A percentile compares a stretch with the other conserved stretches of the same genome.
These are phyloP conservation scores for Collybia sordida DNA, from an alignment of 768 basidiomycete genomes.

Conservation along the genomic window DNA sequence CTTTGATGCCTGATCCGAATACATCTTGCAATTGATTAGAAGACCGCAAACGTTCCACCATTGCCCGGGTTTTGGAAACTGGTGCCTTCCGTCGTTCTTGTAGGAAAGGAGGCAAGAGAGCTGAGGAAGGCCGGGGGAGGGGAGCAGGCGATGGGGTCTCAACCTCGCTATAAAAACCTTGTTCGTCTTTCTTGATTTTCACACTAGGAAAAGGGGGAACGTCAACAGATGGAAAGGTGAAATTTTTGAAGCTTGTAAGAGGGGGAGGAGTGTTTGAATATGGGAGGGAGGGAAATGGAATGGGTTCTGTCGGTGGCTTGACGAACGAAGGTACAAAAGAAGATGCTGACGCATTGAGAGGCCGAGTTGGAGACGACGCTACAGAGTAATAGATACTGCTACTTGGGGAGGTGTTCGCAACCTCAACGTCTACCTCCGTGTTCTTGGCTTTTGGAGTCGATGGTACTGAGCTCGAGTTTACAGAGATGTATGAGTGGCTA, in stretches of 20 bases:
- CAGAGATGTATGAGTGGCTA: conserved; percentile 35
- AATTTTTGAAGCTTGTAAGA: conserved; percentile 28
- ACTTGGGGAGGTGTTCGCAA: conserved; percentile 31
- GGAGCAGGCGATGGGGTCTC: conserved; percentile 29
- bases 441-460: conserved; percentile 47
- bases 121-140: conserved; percentile 25
- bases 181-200: conserved; percentile 52
- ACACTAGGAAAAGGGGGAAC: conserved; percentile 34
- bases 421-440: conserved; percentile 34
- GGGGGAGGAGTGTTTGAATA: conserved; percentile 12
- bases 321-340: conserved; percentile 41
- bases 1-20: background rate
- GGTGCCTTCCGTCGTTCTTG: conserved; percentile 43
- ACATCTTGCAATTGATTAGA: conserved; percentile 7
- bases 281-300: conserved; percentile 19
- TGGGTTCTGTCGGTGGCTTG: conserved; percentile 21
- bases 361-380: conserved; percentile 21
- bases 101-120: conserved; percentile 49
- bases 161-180: conserved; percentile 49
- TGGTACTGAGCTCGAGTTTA: conserved; percentile 46
- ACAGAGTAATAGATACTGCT: conserved; percentile 16
- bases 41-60: conserved; percentile 56
- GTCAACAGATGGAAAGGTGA: conserved; percentile 51
- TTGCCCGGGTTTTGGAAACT: conserved; percentile 55
- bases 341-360: conserved; percentile 45